Base-by-base conservation (phyloP, 2,329 filamentous ascomycete species). In the Tolypocladium guangdongense region DNA sequence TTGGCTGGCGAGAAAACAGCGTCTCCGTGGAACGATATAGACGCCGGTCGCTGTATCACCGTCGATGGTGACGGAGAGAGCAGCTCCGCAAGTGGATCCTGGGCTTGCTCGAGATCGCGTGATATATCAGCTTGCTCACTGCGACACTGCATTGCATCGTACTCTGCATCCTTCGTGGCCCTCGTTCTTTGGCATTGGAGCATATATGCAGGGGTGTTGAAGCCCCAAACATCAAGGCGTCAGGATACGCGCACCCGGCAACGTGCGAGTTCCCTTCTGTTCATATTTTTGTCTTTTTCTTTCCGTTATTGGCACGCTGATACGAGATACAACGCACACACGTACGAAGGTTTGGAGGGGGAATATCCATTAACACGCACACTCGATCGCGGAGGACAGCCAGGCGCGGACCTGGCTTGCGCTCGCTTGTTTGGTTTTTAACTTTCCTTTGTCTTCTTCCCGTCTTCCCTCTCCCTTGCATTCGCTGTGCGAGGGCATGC, bases 1-100 rank as follows among this genome's bases (percentile, higher is more conserved):
- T 63, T 91, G 89, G 85, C 76, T 95, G 63, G 78, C 87, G 67
- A 74, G 85, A 66, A 78, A 90, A 74, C 76, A 84, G 76, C 73
- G 85, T 73, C 62, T 79, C 64, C 68, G 82, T 71, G 74, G 77
- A 49, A 68, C 71, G 20, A 64, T 77, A 52, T 80, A 66, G 51
- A 41, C 33, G 43, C 18, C 4, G 27, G 12, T 2, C 8, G 16
- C 27, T 24, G 30, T 16, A 20, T 46, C 43, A 16, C 47, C 32
- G 33, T 36, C 8, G 32, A 49, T 12, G 30, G 20, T 18, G 47
- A 18, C 3, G 47, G 12, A 22, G n/a, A 49, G 33, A 35, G 11
- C 47, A n/a, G 18, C 16, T 11, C 14, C 7, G 27, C 8, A 7
- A 46, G 16, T 20, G 18, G 4, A 46, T 46, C 8, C 7, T 8